phyloP scores from a whole-genome alignment of 2,329 filamentous ascomycete genomes.

The Clarireedia monteithiana region DNA sequence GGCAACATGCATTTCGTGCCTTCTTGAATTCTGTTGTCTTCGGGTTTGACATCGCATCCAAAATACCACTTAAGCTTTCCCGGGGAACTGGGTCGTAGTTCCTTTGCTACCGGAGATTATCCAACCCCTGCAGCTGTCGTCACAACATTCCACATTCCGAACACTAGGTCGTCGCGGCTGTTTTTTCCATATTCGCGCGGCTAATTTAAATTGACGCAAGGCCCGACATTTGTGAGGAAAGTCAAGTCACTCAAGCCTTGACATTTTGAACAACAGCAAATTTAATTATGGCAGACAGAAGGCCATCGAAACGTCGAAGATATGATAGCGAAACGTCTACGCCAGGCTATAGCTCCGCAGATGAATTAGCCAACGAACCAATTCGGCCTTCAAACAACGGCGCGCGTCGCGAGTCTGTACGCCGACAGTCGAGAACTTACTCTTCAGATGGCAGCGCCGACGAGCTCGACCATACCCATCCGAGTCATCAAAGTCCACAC shows the following conservation, averaged over 20 bases:
- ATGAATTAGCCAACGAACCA: slow-evolving; percentile 32
- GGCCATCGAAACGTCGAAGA: slow-evolving; percentile 22
- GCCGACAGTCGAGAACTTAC: slow-evolving; percentile 18
- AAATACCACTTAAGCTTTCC: too few species aligned
- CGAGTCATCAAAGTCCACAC: slow-evolving; percentile 9
- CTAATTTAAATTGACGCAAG: too few species aligned
- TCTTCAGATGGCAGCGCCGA: slow-evolving; percentile 24
- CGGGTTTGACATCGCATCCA: too few species aligned
- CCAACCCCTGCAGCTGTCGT: too few species aligned
- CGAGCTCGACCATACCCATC: slow-evolving; percentile 25
- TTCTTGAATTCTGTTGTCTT: too few species aligned
- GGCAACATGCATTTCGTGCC: too few species aligned
- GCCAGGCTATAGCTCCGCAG: slow-evolving; percentile 38
- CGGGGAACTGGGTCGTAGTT: too few species aligned
- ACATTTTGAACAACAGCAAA: slow-evolving; percentile 17
- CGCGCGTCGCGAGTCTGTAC: slow-evolving; percentile 16
- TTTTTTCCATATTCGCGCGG: too few species aligned
- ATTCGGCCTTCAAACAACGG: slow-evolving; percentile 28
- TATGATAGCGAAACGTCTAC: slow-evolving; percentile 34
- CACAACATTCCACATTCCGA: too few species aligned
- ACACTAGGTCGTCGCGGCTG: too few species aligned
- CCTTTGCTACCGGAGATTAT: too few species aligned
- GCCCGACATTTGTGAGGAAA: not conserved
- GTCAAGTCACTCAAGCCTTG: slow-evolving; percentile 17
- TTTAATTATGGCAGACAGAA: slow-evolving; percentile 8